Percentiles rank a stretch among this genome's conserved stretches.
Conservation (phyloP, 495 filamentous ascomycete species). For the Daldinia decipiens region DNA sequence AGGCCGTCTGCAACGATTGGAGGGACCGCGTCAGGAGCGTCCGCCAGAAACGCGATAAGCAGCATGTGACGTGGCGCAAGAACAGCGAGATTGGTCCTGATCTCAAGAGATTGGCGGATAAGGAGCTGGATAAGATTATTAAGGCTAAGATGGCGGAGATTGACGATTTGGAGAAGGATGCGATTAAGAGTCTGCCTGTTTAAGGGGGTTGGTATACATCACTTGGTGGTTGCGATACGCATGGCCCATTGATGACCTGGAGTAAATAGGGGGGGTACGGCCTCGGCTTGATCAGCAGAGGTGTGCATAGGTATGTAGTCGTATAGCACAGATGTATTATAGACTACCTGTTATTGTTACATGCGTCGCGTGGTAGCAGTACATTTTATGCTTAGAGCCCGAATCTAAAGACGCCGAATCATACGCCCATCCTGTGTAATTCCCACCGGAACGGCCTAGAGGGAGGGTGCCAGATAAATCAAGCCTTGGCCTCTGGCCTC, state of each 20-base stretch:
- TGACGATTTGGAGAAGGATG: conserved; percentile 72
- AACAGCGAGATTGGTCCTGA: conserved; percentile 69
- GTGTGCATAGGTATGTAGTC: conserved; percentile 3
- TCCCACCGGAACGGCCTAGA: neutral
- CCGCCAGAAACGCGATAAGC: conserved; percentile 66
- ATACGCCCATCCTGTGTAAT: neutral
- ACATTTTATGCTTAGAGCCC: conserved; percentile 27
- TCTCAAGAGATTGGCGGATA: conserved; percentile 71
- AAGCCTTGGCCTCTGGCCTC: conserved; percentile 12
- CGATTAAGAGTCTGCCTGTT: conserved; percentile 45
- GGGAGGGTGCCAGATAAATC: neutral
- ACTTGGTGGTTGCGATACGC: too few species aligned
- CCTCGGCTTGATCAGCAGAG: neutral
- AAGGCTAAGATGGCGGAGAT: conserved; percentile 75
- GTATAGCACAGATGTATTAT: conserved; percentile 8
- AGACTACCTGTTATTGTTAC: conserved; percentile 29
- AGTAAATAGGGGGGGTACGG: neutral
- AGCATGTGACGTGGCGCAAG: conserved; percentile 72
- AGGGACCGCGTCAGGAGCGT: conserved; percentile 66
- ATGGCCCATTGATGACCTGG: neutral
- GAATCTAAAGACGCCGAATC: conserved; percentile 8
- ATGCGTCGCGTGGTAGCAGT: conserved; percentile 25
- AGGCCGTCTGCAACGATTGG: conserved; percentile 67
- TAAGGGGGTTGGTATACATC: conserved; percentile 47
- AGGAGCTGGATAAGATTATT: conserved; percentile 78